Conservation (phyloP, 148 eudicot genomes). For the Heliamphora exappendiculata region DNA sequence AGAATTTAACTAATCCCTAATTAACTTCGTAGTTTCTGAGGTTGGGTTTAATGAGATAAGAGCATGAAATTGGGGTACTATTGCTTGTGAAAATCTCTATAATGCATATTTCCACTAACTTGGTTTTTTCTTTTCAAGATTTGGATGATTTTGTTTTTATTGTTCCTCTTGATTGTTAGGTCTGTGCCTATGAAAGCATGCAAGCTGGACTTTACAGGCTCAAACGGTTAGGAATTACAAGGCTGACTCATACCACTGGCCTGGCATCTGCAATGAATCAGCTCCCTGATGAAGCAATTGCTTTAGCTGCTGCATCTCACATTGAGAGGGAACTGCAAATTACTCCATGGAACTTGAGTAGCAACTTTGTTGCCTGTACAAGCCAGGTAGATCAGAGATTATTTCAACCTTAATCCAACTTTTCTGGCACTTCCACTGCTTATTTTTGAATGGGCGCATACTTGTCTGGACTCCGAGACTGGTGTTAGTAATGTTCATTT, state of each 20-base stretch:
- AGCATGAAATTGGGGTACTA: no score
- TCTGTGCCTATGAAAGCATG: conserved; percentile 95
- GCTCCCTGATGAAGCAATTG: conserved; percentile 93
- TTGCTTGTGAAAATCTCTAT: neutral
- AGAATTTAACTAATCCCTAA: no score
- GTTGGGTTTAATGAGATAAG: no score
- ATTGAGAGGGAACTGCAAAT: conserved; percentile 95
- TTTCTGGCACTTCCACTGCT: neutral
- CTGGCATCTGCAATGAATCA: conserved; percentile 93
- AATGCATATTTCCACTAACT: neutral
- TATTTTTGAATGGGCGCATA: neutral
- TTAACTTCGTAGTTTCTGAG: no score
- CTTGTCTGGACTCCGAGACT: neutral
- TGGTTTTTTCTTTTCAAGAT: neutral
- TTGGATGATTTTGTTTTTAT: neutral
- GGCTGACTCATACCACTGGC: conserved; percentile 59
- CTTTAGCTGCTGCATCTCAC: conserved; percentile 95
- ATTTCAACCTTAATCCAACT: neutral
- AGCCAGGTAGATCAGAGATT: conserved; percentile 74
- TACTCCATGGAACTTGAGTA: conserved; percentile 96
- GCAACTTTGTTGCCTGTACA: conserved; percentile 93
- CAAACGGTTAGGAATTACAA: conserved; percentile 80
- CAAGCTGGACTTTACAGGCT: conserved; percentile 85
- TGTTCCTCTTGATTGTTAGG: conserved; percentile 34
- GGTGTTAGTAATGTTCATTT: no score